Evolutionary conservation across 1,284 basidiomycete species (phyloP), one percentile per base, ranked within the genome.

Genomic region (Marasmius oreades): DNA sequence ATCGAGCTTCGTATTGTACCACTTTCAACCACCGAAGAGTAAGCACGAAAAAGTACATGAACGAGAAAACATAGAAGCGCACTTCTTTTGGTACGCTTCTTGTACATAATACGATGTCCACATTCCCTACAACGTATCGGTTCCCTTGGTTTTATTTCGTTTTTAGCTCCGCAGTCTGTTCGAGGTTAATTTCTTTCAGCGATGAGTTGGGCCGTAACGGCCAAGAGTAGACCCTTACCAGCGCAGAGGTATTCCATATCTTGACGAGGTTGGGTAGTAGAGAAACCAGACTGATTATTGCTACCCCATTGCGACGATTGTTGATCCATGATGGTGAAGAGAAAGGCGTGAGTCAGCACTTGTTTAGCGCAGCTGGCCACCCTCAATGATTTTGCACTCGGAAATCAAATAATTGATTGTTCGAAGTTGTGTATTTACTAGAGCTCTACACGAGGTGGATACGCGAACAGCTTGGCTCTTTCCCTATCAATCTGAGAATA

Each of bases 51-150:
- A 39, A 23, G 2, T 61, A 42, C 20, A 16, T 8, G 7, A 42
- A 14, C n/a, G n/a, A 16, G 14, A 20, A 60, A 55, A 58, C 12
- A 52, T 39, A 47, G 43, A 50, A 52, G 24, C 92, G 70, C 69
- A 98, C 96, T 97, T 78, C 93, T 81, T 70, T 87, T 93, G 20
- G 95, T 98, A 65, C 96, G 79, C 74, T 97, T 97, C 78, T 99
- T 99, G 79, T 98, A 98, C 93, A 99, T 97, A 71, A 99, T 95
- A 61, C 96, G 87, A 72, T 98, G 96, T 2, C 96, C 96, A 68
- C 96, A 99, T 71, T 98, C 95, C 65, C 92, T 84, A 76, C 96
- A 99, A 56, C 96, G 88, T 65, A 98, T 97, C 46, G 94, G 93
- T 72, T 99, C 96, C 59, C 92, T 79, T n/a, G 92, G 80, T 71